Percentiles rank a stretch among this genome's conserved stretches.
These are phyloP conservation scores for Zarea fungicola DNA, from an alignment of 2,329 filamentous ascomycete species.

Conservation along the genomic window DNA sequence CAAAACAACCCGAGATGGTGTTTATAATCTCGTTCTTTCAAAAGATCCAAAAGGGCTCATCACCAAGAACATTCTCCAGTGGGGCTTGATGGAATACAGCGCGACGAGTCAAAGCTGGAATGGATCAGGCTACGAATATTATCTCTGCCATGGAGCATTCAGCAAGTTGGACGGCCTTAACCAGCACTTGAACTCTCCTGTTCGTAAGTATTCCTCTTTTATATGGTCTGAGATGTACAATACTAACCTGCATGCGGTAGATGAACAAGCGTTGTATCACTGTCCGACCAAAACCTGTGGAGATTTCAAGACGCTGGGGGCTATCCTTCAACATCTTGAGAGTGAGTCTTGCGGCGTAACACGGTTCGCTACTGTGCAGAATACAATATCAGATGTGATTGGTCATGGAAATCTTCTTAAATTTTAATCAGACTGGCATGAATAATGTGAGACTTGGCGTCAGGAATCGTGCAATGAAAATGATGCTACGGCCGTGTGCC, in stretches of 20 bases:
- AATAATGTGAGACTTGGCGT: too few species aligned
- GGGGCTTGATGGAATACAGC: slow-evolving; percentile 27
- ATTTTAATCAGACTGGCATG: slow-evolving; percentile 38
- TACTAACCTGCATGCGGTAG: too few species aligned
- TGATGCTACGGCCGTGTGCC: too few species aligned
- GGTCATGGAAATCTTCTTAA: slow-evolving; percentile 37
- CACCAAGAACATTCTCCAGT: slow-evolving; percentile 46
- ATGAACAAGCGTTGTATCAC: slow-evolving; percentile 35
- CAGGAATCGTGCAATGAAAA: too few species aligned
- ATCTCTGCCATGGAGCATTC: slow-evolving; percentile 45
- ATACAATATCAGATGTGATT: slow-evolving; percentile 27
- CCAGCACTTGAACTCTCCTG: slow-evolving; percentile 49
- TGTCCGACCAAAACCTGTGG: slow-evolving; percentile 32
- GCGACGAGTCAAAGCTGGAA: slow-evolving; percentile 42
- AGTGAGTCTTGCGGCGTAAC: slow-evolving; percentile 36
- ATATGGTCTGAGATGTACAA: too few species aligned
- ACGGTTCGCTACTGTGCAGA: slow-evolving; percentile 33
- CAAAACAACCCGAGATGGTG: slow-evolving; percentile 40
- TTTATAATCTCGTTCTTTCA: slow-evolving; percentile 40
- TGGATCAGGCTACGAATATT: slow-evolving; percentile 24
- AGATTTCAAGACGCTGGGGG: slow-evolving; percentile 35
- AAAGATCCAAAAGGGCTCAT: slow-evolving; percentile 45
- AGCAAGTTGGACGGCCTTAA: slow-evolving; percentile 32
- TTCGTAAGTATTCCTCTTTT: too few species aligned
- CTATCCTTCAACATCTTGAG: slow-evolving; percentile 38